Percentiles rank a stretch among this genome's conserved stretches.
phyloP scores from a whole-genome alignment of 2,329 filamentous ascomycete species.

The Sporothrix variecibatus region DNA sequence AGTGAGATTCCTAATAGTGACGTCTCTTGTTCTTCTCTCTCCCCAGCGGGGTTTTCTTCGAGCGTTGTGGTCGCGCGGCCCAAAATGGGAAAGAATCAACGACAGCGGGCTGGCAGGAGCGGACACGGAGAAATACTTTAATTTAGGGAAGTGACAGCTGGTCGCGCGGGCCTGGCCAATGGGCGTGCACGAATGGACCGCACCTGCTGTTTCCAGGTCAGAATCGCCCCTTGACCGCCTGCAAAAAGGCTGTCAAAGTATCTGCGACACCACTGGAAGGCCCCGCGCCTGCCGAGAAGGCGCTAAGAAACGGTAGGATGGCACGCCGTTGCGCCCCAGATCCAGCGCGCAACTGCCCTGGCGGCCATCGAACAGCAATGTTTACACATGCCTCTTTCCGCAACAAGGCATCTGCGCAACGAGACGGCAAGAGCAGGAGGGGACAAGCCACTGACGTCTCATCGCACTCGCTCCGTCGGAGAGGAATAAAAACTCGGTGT shows the following conservation, averaged over 20 bases:
- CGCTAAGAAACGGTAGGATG: background rate
- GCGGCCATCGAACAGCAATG: background rate
- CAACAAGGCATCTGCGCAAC: background rate
- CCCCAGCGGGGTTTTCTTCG: background rate
- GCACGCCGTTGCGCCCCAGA: background rate
- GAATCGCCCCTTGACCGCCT: background rate
- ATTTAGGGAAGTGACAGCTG: background rate
- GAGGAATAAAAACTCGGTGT: background rate
- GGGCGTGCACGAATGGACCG: background rate
- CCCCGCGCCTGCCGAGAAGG: background rate
- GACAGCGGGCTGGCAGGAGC: background rate
- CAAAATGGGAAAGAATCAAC: background rate
- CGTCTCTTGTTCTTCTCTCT: background rate
- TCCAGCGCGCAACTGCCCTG: background rate
- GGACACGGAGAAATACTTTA: constrained; percentile 1
- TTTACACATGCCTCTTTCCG: constrained; percentile 10
- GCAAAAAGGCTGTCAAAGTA: background rate
- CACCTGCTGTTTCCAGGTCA: background rate
- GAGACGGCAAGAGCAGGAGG: background rate
- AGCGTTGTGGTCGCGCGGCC: background rate
- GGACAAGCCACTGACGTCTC: background rate
- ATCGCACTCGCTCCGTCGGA: background rate
- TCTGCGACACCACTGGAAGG: background rate
- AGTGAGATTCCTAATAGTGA: background rate
- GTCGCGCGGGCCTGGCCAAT: background rate